phyloP scores from a whole-genome alignment of 2,329 filamentous ascomycete species.

The Paraphaeosphaeria minitans region DNA sequence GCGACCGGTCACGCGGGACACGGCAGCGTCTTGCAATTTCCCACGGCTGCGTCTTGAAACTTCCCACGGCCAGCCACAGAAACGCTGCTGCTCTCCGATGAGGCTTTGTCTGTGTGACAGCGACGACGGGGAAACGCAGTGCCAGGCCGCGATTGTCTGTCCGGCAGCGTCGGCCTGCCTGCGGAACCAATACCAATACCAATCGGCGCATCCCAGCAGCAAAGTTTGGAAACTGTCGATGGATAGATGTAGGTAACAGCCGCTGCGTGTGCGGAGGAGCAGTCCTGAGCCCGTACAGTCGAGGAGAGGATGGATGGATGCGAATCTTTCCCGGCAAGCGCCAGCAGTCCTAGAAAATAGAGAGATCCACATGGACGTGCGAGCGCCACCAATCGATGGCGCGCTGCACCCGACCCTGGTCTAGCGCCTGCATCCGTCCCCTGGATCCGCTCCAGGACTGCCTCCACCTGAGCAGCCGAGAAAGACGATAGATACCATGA shows the following conservation, averaged over 20 bases:
- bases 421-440: constrained; percentile 9
- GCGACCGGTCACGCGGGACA: neutral
- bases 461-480: constrained; percentile 1
- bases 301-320: neutral
- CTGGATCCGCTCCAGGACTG: constrained; percentile 11
- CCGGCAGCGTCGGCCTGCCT: neutral
- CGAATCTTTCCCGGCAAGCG: constrained; percentile 5
- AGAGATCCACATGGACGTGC: neutral
- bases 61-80: neutral
- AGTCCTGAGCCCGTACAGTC: neutral
- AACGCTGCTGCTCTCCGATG: neutral
- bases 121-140: neutral
- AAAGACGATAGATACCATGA: constrained; percentile 1
- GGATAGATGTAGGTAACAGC: neutral
- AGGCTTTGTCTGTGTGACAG: neutral
- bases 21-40: neutral
- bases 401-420: neutral
- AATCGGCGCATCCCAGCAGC: neutral
- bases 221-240: neutral
- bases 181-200: neutral
- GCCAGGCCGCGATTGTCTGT: neutral
- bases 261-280: constrained; percentile 8
- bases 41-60: neutral
- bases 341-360: constrained; percentile 1
- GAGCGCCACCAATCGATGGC: constrained; percentile 11